phyloP scores from a whole-genome alignment of 768 basidiomycete species.

The Trametes elegans region DNA sequence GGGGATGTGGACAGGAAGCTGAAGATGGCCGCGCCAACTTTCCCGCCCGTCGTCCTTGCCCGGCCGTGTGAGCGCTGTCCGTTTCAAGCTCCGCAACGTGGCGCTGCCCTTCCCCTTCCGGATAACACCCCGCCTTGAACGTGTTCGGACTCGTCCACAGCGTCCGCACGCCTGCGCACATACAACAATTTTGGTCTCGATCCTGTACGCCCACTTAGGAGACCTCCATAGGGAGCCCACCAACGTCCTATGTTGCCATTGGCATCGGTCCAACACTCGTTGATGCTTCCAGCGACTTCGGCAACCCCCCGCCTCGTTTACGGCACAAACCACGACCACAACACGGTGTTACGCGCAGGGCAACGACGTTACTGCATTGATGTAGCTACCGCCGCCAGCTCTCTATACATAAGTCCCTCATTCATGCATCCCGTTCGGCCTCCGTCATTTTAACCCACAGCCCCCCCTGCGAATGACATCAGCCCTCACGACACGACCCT shows the following conservation, averaged over 20 bases:
- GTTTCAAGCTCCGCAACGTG: conserved; percentile 28
- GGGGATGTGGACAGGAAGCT: conserved; percentile 11
- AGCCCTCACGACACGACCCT: not conserved
- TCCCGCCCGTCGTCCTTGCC: conserved; percentile 15
- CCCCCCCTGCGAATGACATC: conserved; percentile 22
- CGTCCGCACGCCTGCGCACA: too few species aligned
- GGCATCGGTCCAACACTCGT: not conserved
- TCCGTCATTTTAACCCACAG: conserved; percentile 31
- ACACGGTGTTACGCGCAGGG: too few species aligned
- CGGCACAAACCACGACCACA: not conserved
- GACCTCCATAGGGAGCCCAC: too few species aligned
- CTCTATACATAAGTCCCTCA: not conserved
- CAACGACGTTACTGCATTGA: too few species aligned
- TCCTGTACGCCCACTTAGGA: too few species aligned
- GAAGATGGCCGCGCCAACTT: conserved; percentile 8
- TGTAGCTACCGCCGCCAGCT: not conserved
- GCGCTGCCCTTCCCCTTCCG: conserved; percentile 15
- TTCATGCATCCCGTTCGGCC: conserved; percentile 13
- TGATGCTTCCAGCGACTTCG: not conserved
- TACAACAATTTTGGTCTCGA: too few species aligned
- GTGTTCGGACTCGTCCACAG: not conserved
- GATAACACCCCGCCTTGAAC: not conserved
- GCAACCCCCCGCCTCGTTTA: not conserved
- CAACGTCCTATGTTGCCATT: too few species aligned
- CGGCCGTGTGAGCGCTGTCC: conserved; percentile 19